Percentiles rank a stretch among this genome's conserved stretches.
phyloP scores from a whole-genome alignment of 1,284 basidiomycete genomes.

The Boletellus deceptivus region DNA sequence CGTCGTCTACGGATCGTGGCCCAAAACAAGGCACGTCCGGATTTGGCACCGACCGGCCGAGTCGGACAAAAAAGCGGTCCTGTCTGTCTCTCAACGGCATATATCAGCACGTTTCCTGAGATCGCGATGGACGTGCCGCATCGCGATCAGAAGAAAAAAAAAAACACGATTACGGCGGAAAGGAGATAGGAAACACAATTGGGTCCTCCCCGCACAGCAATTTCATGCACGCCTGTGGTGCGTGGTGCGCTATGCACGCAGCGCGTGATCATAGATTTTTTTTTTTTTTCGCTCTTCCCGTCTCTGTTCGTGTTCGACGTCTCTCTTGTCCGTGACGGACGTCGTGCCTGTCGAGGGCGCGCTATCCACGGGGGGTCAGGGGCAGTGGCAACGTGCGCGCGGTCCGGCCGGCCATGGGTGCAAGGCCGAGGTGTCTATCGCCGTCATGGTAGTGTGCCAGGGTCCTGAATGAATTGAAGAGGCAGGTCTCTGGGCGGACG shows the following conservation, averaged over 20 bases:
- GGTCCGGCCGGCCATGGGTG: no score
- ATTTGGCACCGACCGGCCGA: constrained; percentile 5
- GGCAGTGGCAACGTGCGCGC: constrained; percentile 22
- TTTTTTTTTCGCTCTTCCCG: no score
- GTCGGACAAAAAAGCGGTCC: constrained; percentile 6
- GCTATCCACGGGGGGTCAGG: constrained; percentile 25
- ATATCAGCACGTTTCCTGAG: background rate
- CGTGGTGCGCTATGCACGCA: constrained; percentile 24
- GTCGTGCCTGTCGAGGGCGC: constrained; percentile 2
- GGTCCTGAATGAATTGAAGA: constrained; percentile 23
- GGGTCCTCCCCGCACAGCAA: constrained; percentile 17
- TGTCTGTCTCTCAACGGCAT: no score
- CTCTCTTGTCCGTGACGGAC: background rate
- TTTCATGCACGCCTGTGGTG: constrained; percentile 29
- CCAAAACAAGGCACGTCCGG: background rate
- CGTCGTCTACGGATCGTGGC: constrained; percentile 16
- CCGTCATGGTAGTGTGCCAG: constrained; percentile 7
- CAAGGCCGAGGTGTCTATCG: no score
- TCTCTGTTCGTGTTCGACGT: no score
- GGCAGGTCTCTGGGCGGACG: constrained; percentile 10
- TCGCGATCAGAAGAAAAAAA: constrained; percentile 15
- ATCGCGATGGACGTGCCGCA: background rate
- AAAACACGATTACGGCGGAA: constrained; percentile 11
- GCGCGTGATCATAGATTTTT: constrained; percentile 18
- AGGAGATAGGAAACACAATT: constrained; percentile 31